These are phyloP conservation scores for Imleria badia DNA, from an alignment of 768 basidiomycete species.

Conservation along the genomic window DNA sequence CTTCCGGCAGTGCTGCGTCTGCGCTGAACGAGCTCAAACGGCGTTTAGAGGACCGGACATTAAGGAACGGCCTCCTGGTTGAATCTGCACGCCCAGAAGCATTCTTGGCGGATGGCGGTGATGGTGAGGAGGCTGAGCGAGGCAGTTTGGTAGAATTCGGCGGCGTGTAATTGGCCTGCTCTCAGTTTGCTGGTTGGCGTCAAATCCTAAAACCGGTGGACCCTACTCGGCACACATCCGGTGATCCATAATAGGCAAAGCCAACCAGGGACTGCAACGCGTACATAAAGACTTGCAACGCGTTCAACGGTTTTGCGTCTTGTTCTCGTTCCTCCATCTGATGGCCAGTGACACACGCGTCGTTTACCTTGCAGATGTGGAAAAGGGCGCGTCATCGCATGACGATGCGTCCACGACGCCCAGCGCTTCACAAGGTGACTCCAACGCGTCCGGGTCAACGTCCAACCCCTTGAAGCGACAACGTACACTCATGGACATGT, in stretches of 20 bases:
- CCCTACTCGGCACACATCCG: neutral
- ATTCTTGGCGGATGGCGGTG: constrained; percentile 61
- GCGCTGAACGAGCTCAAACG: constrained; percentile 26
- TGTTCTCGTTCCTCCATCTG: constrained; percentile 3
- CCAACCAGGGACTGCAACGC: neutral
- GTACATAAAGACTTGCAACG: neutral
- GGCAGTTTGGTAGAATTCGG: constrained; percentile 56
- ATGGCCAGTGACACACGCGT: constrained; percentile 30
- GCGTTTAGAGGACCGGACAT: constrained; percentile 27
- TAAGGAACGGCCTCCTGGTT: constrained; percentile 38
- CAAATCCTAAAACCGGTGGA: constrained; percentile 8
- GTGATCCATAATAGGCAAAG: constrained; percentile 11
- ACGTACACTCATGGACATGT: constrained; percentile 66
- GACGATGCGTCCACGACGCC: constrained; percentile 17
- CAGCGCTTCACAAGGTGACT: constrained; percentile 24
- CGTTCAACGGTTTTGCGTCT: constrained; percentile 13
- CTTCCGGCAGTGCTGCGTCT: constrained; percentile 20
- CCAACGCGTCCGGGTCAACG: constrained; percentile 17
- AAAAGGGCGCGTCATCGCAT: constrained; percentile 18
- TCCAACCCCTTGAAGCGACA: constrained; percentile 49
- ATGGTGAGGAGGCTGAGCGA: constrained; percentile 77
- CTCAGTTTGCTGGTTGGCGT: constrained; percentile 3
- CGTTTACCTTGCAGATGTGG: constrained; percentile 50
- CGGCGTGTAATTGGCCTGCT: neutral
- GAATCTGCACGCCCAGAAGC: constrained; percentile 50